Percentiles rank a stretch among this genome's conserved stretches.
phyloP scores from a whole-genome alignment of 805 yeast species.

The Candida corydali region DNA sequence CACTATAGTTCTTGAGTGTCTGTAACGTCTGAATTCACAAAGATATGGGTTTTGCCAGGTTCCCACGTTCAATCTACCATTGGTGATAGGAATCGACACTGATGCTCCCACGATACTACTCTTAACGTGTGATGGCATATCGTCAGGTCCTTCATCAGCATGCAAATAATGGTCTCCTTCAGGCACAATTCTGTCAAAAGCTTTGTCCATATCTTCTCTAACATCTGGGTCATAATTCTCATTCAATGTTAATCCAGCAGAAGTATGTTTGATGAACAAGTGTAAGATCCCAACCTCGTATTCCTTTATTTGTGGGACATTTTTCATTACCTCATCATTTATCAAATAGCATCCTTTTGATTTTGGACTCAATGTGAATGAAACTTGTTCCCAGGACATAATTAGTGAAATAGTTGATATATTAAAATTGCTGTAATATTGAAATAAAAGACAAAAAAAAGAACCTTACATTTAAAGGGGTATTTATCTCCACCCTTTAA shows the following conservation, averaged over 20 bases:
- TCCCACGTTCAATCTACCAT: conserved; percentile 67
- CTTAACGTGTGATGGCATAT: conserved; percentile 80
- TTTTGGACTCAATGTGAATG: conserved; percentile 51
- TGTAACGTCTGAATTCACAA: conserved; percentile 64
- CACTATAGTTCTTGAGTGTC: conserved; percentile 61
- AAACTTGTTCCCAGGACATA: conserved; percentile 55
- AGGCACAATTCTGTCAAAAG: conserved; percentile 64
- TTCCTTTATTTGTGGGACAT: conserved; percentile 56
- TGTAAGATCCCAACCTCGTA: conserved; percentile 62
- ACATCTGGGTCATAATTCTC: conserved; percentile 83
- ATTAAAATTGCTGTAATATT: background rate
- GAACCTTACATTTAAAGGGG: background rate
- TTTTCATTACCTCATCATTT: conserved; percentile 56
- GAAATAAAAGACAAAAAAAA: background rate
- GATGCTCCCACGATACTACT: conserved; percentile 58
- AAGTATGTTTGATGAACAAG: conserved; percentile 72
- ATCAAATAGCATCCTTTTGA: conserved; percentile 67
- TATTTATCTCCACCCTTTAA: too few relatives aligned
- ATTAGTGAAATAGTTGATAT: conserved; percentile 2
- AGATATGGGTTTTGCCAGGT: conserved; percentile 86
- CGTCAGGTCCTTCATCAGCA: conserved; percentile 78
- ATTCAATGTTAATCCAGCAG: conserved; percentile 72
- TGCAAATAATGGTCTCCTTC: conserved; percentile 57
- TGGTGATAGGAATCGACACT: conserved; percentile 61
- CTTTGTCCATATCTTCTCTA: conserved; percentile 59